phyloP scores from a whole-genome alignment of 2,329 filamentous ascomycete species.

The Penicillium psychrosexuale region DNA sequence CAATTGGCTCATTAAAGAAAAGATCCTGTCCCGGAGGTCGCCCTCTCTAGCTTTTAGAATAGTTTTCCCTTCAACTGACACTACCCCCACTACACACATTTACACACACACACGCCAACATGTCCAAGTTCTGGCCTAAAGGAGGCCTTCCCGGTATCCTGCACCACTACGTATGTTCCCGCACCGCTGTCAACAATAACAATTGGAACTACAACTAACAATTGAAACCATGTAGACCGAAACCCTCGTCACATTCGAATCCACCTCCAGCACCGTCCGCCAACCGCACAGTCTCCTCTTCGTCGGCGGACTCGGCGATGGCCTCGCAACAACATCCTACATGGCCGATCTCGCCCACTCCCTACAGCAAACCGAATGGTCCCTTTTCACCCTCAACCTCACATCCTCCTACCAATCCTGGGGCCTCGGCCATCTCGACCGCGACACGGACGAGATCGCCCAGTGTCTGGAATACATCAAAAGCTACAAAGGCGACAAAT shows the following conservation, averaged over 20 bases:
- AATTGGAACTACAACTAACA: constrained; percentile 6
- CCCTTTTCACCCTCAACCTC: constrained; percentile 52
- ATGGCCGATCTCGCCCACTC: constrained; percentile 48
- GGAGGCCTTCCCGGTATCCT: constrained; percentile 37
- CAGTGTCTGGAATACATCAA: constrained; percentile 53
- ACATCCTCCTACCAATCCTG: constrained; percentile 55
- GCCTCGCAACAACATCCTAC: constrained; percentile 55
- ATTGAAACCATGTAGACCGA: constrained; percentile 23
- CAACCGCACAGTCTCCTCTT: constrained; percentile 54
- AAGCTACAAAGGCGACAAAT: constrained; percentile 30
- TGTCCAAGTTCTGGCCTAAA: constrained; percentile 39
- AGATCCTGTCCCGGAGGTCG: not conserved
- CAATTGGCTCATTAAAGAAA: constrained; percentile 10
- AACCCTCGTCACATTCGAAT: constrained; percentile 44
- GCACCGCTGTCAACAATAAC: not conserved
- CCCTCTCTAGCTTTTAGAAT: not conserved
- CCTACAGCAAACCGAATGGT: constrained; percentile 51
- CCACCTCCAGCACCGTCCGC: constrained; percentile 24
- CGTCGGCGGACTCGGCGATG: constrained; percentile 59
- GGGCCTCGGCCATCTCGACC: constrained; percentile 52
- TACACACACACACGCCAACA: constrained; percentile 7
- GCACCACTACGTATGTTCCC: constrained; percentile 36
- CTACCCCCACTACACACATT: not conserved
- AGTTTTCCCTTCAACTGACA: not conserved
- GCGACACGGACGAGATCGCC: constrained; percentile 55